These are phyloP conservation scores for Oryza glumipatula DNA, from an alignment of 176 grass and related monocot species.

Conservation along the genomic window DNA sequence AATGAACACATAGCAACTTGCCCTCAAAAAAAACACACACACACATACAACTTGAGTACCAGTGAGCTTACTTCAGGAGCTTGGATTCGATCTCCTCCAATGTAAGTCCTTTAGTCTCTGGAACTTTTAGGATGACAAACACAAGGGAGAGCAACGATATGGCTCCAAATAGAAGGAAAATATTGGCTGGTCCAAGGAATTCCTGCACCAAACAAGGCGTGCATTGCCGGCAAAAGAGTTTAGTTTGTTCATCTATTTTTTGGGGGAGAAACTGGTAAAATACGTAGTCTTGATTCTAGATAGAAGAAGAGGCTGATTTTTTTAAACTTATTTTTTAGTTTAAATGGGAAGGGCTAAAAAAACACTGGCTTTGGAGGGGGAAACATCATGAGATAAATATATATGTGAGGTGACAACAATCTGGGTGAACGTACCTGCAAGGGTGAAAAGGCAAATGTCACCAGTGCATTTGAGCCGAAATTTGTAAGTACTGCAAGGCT, in stretches of 20 bases:
- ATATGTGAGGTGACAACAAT: not conserved
- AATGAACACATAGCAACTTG: not conserved
- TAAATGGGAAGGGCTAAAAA: too few relatives aligned
- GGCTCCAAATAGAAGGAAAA: slow-evolving; percentile 83
- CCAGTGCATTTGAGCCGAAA: slow-evolving; percentile 85
- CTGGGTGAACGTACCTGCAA: slow-evolving; percentile 55
- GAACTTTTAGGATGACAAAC: slow-evolving; percentile 78
- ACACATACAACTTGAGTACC: too few relatives aligned
- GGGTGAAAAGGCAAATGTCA: slow-evolving; percentile 88
- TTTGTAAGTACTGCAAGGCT: slow-evolving; percentile 90
- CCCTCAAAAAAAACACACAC: too few relatives aligned
- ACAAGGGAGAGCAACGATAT: slow-evolving; percentile 80
- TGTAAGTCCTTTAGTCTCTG: slow-evolving; percentile 93
- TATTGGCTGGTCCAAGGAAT: slow-evolving; percentile 77
- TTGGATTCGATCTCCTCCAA: slow-evolving; percentile 97
- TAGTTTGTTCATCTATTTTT: too few relatives aligned
- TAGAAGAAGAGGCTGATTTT: too few relatives aligned
- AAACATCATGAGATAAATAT: not conserved
- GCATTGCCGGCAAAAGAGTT: not conserved
- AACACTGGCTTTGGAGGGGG: too few relatives aligned
- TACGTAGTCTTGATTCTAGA: too few relatives aligned
- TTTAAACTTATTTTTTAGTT: too few relatives aligned
- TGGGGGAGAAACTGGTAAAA: too few relatives aligned
- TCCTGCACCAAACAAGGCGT: slow-evolving; percentile 46
- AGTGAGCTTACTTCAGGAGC: slow-evolving; percentile 59